These are phyloP conservation scores for Gelatoporia subvermispora DNA, from an alignment of 768 basidiomycete species.

Conservation along the genomic window DNA sequence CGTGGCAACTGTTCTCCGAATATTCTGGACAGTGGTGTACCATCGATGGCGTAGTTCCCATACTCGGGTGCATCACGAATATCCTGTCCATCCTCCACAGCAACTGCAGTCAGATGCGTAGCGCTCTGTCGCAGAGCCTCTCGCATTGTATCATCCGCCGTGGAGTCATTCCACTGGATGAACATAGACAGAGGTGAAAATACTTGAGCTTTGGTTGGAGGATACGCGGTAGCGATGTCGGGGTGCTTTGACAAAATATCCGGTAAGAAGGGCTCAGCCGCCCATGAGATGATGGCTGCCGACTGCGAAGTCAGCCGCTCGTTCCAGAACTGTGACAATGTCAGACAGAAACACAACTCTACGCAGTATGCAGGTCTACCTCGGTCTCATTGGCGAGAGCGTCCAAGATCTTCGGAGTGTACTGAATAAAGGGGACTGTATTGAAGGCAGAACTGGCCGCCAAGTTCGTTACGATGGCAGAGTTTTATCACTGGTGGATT, in stretches of 20 bases:
- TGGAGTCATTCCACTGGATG: constrained; percentile 35
- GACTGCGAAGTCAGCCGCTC: constrained; percentile 26
- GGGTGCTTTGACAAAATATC: constrained; percentile 32
- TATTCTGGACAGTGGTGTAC: constrained; percentile 40
- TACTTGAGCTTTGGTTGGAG: constrained; percentile 28
- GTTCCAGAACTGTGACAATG: constrained; percentile 37
- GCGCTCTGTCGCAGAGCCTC: constrained; percentile 33
- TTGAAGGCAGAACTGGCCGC: too few species aligned
- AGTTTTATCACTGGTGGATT: too few species aligned
- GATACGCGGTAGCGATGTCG: constrained; percentile 40
- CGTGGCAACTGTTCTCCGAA: constrained; percentile 42
- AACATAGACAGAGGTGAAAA: constrained; percentile 36
- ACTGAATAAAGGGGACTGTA: constrained; percentile 33
- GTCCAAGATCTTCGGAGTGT: constrained; percentile 29
- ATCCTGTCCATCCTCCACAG: constrained; percentile 31
- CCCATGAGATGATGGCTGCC: constrained; percentile 31
- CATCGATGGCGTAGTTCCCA: constrained; percentile 48
- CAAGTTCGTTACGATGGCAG: too few species aligned
- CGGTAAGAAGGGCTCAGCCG: constrained; percentile 43
- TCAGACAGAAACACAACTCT: not conserved
- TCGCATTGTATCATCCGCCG: constrained; percentile 33
- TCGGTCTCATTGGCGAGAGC: constrained; percentile 38
- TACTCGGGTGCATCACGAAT: constrained; percentile 34
- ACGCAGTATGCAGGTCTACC: constrained; percentile 14
- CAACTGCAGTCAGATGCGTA: constrained; percentile 29